Conservation (phyloP, 768 basidiomycete species). For the Suillus alpinus region DNA sequence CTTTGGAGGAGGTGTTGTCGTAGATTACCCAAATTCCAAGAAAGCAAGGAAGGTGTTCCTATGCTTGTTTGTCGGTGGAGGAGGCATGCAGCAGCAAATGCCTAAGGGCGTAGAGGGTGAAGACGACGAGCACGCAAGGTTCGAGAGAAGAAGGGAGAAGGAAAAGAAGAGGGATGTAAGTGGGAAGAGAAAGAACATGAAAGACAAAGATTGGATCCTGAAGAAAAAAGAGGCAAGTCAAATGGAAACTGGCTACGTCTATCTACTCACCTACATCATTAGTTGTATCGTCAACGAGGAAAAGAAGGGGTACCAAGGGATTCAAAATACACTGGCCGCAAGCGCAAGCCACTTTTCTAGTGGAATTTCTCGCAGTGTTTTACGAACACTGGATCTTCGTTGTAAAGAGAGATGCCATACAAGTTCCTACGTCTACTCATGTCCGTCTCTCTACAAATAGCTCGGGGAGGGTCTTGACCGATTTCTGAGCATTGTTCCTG, state of each 20-base stretch:
- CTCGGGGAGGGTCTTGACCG: slow-evolving; percentile 48
- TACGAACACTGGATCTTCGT: background rate
- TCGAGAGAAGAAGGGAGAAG: slow-evolving; percentile 77
- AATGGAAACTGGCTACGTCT: background rate
- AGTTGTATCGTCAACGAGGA: slow-evolving; percentile 83
- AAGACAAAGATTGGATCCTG: slow-evolving; percentile 89
- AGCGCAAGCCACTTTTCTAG: slow-evolving; percentile 75
- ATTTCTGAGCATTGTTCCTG: slow-evolving; percentile 57
- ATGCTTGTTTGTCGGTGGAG: slow-evolving; percentile 87
- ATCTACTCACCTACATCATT: slow-evolving; percentile 3
- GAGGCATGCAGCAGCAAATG: slow-evolving; percentile 63
- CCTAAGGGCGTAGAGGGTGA: slow-evolving; percentile 78
- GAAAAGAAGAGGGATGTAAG: slow-evolving; percentile 53
- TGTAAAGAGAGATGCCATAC: background rate
- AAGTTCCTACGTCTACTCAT: slow-evolving; percentile 18
- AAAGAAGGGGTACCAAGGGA: slow-evolving; percentile 83
- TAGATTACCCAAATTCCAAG: slow-evolving; percentile 96
- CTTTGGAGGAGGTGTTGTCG: slow-evolving; percentile 93
- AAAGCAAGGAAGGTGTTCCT: slow-evolving; percentile 95
- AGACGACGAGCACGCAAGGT: slow-evolving; percentile 57
- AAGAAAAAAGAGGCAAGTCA: slow-evolving; percentile 88
- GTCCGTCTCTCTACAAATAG: slow-evolving; percentile 32
- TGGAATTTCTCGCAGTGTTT: slow-evolving; percentile 19
- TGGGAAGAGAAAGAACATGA: slow-evolving; percentile 69
- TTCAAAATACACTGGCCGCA: slow-evolving; percentile 91